Evolutionary conservation across 768 basidiomycete species (phyloP), one percentile per base, ranked within the genome.

Genomic region (Baorangia bicolor): DNA sequence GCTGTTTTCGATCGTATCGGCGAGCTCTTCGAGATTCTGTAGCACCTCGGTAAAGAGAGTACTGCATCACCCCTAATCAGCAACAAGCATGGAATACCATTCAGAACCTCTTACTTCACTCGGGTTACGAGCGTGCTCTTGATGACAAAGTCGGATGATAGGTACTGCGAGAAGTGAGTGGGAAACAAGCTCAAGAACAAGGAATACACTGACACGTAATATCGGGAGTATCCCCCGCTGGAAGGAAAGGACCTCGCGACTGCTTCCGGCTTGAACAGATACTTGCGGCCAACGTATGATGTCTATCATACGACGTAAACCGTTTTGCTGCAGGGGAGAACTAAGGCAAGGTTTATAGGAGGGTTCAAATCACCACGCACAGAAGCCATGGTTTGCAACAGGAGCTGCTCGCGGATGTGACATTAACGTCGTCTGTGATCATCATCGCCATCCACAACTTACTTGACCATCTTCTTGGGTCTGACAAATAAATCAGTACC

Each of bases 81-180:
- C 44, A 49, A 25, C 28, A 53, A 52, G n/a, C 31, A 37, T 1
- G 16, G 8, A 13, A 38, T 12, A 28, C 20, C 5, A 20, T 30
- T 6, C 18, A 12, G 21, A 7, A 34, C 5, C 0, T 59, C 77
- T 47, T 64, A 84, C 84, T 86, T 86, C 38, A 79, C 76, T 34
- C 74, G 68, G 39, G 78, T 77, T 18, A 67, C 73, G 25, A 84
- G 58, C 1, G 80, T 85, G 57, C 81, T 84, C 65, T 83, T 83
- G 37, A 85, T 63, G 8, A 87, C 77, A 45, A 79, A 78, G 20
- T 83, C 79, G 10, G 85, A 85, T 0, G 85, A 77, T 38, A 83
- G 67, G 64, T 84, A 85, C 84, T 87, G 41, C 18, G 40, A 38
- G 16, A 49, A 5, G 51, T 60, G 49, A 60, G 51, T 9, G 2